These are phyloP conservation scores for Chromera velia DNA, from an alignment of 73 alveolate genomes.

Conservation along the genomic window DNA sequence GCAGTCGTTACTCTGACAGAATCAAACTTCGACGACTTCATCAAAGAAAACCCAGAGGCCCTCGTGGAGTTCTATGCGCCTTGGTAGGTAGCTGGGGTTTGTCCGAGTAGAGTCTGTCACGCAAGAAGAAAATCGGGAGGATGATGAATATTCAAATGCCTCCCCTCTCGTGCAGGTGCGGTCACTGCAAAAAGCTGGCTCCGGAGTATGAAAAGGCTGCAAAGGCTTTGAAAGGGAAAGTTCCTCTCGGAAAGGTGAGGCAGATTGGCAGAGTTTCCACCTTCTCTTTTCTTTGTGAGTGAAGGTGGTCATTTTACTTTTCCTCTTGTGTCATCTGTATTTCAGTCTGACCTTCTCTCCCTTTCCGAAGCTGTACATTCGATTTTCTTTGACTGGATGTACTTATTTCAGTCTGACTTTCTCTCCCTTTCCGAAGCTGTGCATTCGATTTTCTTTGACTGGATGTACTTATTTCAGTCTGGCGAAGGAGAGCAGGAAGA, in stretches of 20 bases:
- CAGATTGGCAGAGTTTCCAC: too few relatives aligned
- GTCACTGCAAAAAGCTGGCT: conserved; percentile 84
- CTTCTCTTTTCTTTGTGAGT: too few relatives aligned
- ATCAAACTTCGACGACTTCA: not conserved
- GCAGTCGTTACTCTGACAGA: not conserved
- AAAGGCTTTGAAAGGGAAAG: conserved; percentile 76
- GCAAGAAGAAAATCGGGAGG: not conserved
- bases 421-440: too few relatives aligned
- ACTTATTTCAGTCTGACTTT: too few relatives aligned
- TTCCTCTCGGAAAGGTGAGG: conserved; percentile 68
- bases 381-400: too few relatives aligned
- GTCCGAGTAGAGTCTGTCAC: not conserved
- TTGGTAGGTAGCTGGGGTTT: not conserved
- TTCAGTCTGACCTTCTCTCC: too few relatives aligned
- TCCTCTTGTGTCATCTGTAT: too few relatives aligned
- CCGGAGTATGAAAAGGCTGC: conserved; percentile 94
- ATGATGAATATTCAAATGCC: not conserved
- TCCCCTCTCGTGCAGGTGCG: conserved; percentile 62
- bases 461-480: too few relatives aligned
- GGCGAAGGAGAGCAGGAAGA: too few relatives aligned
- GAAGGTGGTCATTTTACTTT: too few relatives aligned
- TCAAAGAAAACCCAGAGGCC: not conserved
- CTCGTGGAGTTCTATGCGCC: not conserved
- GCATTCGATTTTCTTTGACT: too few relatives aligned
- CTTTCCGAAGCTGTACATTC: too few relatives aligned